phyloP scores from a whole-genome alignment of 768 basidiomycete genomes.

The Naematelia encephala region DNA sequence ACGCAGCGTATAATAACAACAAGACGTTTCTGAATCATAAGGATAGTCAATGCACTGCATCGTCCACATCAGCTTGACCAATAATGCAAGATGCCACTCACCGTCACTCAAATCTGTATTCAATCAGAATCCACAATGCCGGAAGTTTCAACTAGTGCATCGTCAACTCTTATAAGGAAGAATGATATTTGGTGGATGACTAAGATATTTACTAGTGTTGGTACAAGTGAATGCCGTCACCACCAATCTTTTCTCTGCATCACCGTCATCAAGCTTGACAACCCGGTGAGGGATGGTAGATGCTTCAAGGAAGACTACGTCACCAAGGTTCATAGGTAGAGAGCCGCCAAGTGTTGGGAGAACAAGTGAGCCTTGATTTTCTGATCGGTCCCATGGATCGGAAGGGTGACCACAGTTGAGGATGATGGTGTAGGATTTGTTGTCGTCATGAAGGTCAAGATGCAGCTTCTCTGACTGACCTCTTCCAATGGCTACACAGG shows the following conservation, averaged over 20 bases:
- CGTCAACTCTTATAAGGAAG: no score
- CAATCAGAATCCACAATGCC: no score
- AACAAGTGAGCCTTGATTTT: neutral
- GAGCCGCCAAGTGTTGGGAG: neutral
- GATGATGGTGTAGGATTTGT: conserved; percentile 7
- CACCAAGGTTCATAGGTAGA: neutral
- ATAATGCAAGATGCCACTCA: no score
- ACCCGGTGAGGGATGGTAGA: neutral
- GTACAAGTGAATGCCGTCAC: neutral
- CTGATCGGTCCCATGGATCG: neutral
- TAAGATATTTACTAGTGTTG: no score
- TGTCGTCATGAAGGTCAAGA: conserved; percentile 3
- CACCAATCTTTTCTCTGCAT: neutral
- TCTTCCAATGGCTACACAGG: conserved; percentile 1
- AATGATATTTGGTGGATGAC: no score
- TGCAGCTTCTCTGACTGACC: conserved; percentile 14
- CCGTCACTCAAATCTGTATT: no score
- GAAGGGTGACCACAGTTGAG: conserved; percentile 1
- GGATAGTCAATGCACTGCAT: no score
- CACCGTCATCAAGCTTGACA: neutral
- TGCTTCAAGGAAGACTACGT: conserved; percentile 1
- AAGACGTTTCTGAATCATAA: no score
- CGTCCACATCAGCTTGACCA: no score
- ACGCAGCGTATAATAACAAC: no score
- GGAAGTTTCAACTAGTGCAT: no score